Base-by-base conservation (phyloP, 2,329 filamentous ascomycete species). In the Hysterium pulicare region DNA sequence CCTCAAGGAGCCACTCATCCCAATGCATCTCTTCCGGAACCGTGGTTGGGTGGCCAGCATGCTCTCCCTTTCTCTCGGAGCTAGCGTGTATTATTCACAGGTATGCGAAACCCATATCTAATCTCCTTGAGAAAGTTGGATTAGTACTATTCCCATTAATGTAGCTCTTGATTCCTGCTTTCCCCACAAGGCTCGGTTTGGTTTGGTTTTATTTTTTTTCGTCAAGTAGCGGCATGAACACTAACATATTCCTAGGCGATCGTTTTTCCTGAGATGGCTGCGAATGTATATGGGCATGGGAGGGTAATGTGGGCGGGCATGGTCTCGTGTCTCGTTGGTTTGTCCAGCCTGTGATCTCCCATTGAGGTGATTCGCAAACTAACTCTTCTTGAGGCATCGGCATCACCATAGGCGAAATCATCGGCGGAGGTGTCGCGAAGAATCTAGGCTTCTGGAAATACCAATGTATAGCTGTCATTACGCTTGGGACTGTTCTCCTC, bases 21-120 rank as follows among this genome's bases (percentile, higher is more conserved):
- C 66, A 2, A 61, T 68, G 48, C 58, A 59, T 24, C 48, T 69
- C 20, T 68, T 68, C 50, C 55, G 46, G 21, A 66, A 66, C 41
- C 32, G 44, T 3, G 48, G 52, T n/a, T 68, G 60, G 53, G 45
- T 55, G 19, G 51, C 49, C 15, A 46, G 53, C 13, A 48, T 48
- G 43, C 38, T 64, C n/a, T 48, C 58, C 22, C 51, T 61, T 9
- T 55, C 55, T 7, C 44, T 64, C n/a, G 63, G 55, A 4, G 62
- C 62, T 5, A 50, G 54, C 11, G 57, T 67, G 22, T 68, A 64
- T 48, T 66, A 68, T 45, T 55, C 58, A 2, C 59, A 61, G 36
- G n/a, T n/a, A n/a, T n/a, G n/a, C n/a, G n/a, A n/a, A n/a, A n/a
- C n/a, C n/a, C n/a, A n/a, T n/a, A n/a, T n/a, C n/a, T n/a, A n/a